These are phyloP conservation scores for Yarrowia sp. DNA, from an alignment of 805 yeast species.

Conservation along the genomic window DNA sequence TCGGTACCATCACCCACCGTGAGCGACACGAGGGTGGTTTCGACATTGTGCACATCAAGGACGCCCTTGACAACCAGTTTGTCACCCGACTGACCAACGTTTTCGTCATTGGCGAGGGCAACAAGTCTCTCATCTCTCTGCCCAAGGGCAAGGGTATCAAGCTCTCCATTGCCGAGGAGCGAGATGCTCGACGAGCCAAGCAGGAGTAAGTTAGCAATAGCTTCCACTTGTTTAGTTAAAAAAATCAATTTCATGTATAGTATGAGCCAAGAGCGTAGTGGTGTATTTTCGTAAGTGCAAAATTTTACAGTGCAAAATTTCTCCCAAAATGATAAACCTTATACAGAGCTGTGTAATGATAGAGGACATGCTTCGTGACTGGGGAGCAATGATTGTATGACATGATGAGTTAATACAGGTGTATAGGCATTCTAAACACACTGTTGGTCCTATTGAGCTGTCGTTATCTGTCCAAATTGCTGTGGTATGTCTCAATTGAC, in stretches of 20 bases:
- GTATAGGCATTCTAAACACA: too few species aligned
- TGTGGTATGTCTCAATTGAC: too few species aligned
- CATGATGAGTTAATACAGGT: too few species aligned
- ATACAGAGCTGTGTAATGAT: too few species aligned
- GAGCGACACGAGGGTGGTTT: slow-evolving; percentile 98
- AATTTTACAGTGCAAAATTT: too few species aligned
- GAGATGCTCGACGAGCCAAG: slow-evolving; percentile 82
- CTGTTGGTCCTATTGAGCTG: too few species aligned
- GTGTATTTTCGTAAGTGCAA: too few species aligned
- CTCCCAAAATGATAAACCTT: too few species aligned
- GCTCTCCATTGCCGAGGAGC: slow-evolving; percentile 93
- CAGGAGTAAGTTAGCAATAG: slow-evolving; percentile 11
- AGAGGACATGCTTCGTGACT: too few species aligned
- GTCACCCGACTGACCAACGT: slow-evolving; percentile 93
- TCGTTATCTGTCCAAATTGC: too few species aligned
- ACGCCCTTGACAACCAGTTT: slow-evolving; percentile 88
- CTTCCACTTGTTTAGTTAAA: neutral
- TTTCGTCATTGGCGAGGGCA: slow-evolving; percentile 92
- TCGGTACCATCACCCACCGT: slow-evolving; percentile 93
- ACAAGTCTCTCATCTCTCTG: slow-evolving; percentile 87
- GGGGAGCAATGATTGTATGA: too few species aligned
- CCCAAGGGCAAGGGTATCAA: slow-evolving; percentile 99
- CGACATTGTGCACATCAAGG: slow-evolving; percentile 96
- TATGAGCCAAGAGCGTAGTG: too few species aligned
- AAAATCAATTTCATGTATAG: slow-evolving; percentile 6